phyloP scores from a whole-genome alignment of 352 stramenopile species.

The Pythium plurisporium region DNA sequence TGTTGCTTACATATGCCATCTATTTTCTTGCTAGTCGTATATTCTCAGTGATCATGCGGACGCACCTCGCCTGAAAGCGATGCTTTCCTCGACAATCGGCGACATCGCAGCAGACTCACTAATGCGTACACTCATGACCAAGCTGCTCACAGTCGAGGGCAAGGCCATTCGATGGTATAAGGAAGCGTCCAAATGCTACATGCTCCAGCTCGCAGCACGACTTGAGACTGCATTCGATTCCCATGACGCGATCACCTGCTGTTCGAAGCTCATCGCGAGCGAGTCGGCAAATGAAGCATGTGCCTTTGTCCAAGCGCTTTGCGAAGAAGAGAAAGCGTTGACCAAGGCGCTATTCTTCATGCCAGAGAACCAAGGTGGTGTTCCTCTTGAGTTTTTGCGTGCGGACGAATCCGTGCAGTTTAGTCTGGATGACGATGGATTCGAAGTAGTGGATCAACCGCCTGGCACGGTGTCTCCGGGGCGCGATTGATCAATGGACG shows the following conservation, averaged over 20 bases:
- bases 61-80: constrained; percentile 33
- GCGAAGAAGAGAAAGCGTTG: constrained; percentile 45
- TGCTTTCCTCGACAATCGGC: constrained; percentile 50
- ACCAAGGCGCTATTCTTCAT: constrained; percentile 62
- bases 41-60: constrained; percentile 39
- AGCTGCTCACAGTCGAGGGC: constrained; percentile 61
- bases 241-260: constrained; percentile 51
- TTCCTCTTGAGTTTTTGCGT: constrained; percentile 61
- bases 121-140: constrained; percentile 49
- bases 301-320: constrained; percentile 40
- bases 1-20: neutral
- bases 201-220: constrained; percentile 54
- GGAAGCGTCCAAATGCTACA: constrained; percentile 53
- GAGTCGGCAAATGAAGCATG: constrained; percentile 24
- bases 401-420: constrained; percentile 72
- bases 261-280: constrained; percentile 21
- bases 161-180: constrained; percentile 77
- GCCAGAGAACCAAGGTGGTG: constrained; percentile 67
- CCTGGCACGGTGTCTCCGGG: neutral
- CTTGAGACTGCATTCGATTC: constrained; percentile 36
- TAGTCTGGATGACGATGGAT: constrained; percentile 75
- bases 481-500: neutral
- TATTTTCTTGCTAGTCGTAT: constrained; percentile 38
- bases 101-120: constrained; percentile 33
- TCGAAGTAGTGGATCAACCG: constrained; percentile 56